Percentiles rank a stretch among this genome's conserved stretches.
Evolutionary conservation across 192 early-diverging fungal genomes (phyloP).

Genomic region (Mortierella hygrophila): DNA sequence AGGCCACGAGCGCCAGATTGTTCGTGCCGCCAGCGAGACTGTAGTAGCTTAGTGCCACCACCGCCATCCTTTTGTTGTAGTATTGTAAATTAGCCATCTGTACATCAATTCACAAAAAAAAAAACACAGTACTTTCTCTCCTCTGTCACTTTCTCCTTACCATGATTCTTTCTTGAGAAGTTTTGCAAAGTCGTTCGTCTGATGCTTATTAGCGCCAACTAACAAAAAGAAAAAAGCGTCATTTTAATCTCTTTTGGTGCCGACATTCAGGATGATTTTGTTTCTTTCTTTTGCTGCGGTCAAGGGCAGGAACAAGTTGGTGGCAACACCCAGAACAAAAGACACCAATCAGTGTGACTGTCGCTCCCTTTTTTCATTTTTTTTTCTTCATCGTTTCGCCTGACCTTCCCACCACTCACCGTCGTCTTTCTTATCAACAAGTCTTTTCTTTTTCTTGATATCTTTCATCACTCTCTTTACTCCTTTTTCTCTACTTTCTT

Average conservation of each 20-base stretch:
- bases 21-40: slow-evolving; percentile 16
- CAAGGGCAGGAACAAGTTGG: not conserved
- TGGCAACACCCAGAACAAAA: not conserved
- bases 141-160: not conserved
- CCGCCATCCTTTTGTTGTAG: not conserved
- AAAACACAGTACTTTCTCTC: not conserved
- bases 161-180: not conserved
- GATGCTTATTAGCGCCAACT: not conserved
- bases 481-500: not conserved
- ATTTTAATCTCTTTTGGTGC: not conserved
- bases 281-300: not conserved
- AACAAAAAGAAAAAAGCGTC: not conserved
- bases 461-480: not conserved
- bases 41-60: not conserved
- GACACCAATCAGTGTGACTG: not conserved
- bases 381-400: not conserved
- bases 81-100: not conserved
- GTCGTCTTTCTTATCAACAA: not conserved
- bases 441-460: not conserved
- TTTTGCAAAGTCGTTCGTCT: not conserved
- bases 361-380: not conserved
- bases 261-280: not conserved
- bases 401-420: not conserved
- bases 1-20: slow-evolving; percentile 40
- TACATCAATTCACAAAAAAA: not conserved